Conservation (phyloP, 2,329 filamentous ascomycete genomes). For the Colletotrichum tamarilloi region DNA sequence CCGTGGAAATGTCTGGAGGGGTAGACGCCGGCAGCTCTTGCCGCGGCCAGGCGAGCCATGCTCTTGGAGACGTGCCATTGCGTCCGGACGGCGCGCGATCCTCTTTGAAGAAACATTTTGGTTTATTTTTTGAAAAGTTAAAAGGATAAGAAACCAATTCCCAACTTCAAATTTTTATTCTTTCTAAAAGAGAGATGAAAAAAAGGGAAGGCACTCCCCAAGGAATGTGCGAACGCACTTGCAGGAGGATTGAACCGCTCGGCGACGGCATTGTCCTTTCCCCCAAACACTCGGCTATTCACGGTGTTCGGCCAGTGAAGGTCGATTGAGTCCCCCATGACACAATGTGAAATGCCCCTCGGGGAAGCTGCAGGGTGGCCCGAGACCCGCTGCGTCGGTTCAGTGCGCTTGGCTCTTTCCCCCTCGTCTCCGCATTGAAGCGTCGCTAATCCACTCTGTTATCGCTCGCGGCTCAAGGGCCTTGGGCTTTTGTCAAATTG, state of each 20-base stretch:
- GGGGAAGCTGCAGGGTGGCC: slow-evolving; percentile 20
- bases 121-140: slow-evolving; percentile 8
- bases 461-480: neutral
- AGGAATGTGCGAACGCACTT: slow-evolving; percentile 33
- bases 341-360: slow-evolving; percentile 27
- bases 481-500: neutral
- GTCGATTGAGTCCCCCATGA: slow-evolving; percentile 27
- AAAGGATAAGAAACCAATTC: slow-evolving; percentile 5
- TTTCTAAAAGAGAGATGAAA: neutral
- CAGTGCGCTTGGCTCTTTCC: neutral
- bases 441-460: neutral
- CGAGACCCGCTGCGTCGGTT: slow-evolving; percentile 26
- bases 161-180: neutral
- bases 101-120: slow-evolving; percentile 66
- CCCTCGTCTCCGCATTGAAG: slow-evolving; percentile 24
- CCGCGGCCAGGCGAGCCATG: slow-evolving; percentile 48
- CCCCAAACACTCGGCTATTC: slow-evolving; percentile 36
- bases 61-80: slow-evolving; percentile 61
- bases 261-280: slow-evolving; percentile 16
- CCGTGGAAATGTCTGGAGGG: slow-evolving; percentile 61
- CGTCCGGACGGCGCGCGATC: slow-evolving; percentile 60
- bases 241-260: slow-evolving; percentile 14
- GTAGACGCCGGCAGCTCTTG: slow-evolving; percentile 44
- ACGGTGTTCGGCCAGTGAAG: slow-evolving; percentile 35
- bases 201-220: neutral